Evolutionary conservation across 495 filamentous ascomycete genomes (phyloP).

Genomic region (Penicillium turbatum): DNA sequence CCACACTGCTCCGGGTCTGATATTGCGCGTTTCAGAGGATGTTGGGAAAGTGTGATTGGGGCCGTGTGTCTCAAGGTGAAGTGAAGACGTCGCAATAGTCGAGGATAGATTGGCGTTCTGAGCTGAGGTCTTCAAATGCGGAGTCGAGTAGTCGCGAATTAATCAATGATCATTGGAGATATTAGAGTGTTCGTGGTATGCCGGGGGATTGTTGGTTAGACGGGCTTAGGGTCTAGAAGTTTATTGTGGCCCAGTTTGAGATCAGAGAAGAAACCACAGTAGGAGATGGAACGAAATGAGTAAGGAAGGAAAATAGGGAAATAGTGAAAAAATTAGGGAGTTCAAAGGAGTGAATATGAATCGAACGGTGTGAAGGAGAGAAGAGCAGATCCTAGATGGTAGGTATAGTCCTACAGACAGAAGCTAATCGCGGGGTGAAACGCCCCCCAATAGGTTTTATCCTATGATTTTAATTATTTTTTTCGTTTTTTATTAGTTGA

Average conservation of each 20-base stretch:
- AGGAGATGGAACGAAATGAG: constrained; percentile 11
- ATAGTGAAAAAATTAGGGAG: constrained; percentile 20
- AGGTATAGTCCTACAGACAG: constrained; percentile 27
- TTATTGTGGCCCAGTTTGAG: constrained; percentile 16
- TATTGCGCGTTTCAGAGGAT: constrained; percentile 26
- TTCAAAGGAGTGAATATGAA: constrained; percentile 30
- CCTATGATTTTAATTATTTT: no score
- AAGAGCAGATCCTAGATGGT: constrained; percentile 19
- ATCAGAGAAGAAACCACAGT: constrained; percentile 11
- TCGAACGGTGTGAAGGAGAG: constrained; percentile 15
- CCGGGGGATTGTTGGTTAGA: constrained; percentile 1
- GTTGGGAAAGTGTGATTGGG: constrained; percentile 9
- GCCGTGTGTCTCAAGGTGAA: constrained; percentile 3
- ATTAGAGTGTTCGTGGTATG: constrained; percentile 25
- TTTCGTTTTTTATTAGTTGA: constrained; percentile 11
- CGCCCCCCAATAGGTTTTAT: constrained; percentile 17
- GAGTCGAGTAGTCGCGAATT: constrained; percentile 16
- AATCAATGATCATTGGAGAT: constrained; percentile 29
- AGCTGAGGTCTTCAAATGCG: constrained; percentile 2
- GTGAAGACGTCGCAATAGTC: constrained; percentile 19
- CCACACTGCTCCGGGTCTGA: constrained; percentile 16
- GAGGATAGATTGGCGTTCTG: constrained; percentile 25
- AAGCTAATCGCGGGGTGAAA: constrained; percentile 43
- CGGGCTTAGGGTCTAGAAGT: constrained; percentile 16
- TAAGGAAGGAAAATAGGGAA: constrained; percentile 14